Evolutionary conservation across 441 rosid species (phyloP).

Genomic region (Jatropha multifida): DNA sequence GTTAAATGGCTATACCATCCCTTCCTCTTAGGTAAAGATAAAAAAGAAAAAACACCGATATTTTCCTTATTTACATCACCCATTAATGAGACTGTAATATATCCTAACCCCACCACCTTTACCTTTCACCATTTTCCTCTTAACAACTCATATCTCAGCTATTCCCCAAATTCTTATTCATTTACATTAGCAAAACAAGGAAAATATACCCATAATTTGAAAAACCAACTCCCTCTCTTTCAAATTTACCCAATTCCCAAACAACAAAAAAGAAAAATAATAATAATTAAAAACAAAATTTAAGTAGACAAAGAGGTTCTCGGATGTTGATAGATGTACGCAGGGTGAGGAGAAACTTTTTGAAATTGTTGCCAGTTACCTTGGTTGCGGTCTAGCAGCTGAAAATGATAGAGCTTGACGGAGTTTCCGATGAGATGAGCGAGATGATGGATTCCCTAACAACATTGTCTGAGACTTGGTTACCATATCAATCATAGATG

Average conservation of each 20-base stretch:
- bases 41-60: constrained; percentile 12
- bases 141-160: constrained; percentile 7
- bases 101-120: constrained; percentile 6
- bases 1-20: constrained; percentile 38
- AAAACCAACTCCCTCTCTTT: constrained; percentile 19
- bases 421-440: constrained; percentile 59
- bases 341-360: constrained; percentile 25
- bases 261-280: constrained; percentile 10
- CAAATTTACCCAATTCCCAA: constrained; percentile 23
- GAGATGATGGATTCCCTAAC: constrained; percentile 58
- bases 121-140: constrained; percentile 12
- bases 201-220: constrained; percentile 28
- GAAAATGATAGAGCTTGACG: constrained; percentile 66
- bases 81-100: constrained; percentile 22
- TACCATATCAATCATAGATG: constrained; percentile 90
- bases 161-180: constrained; percentile 33
- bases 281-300: constrained; percentile 16
- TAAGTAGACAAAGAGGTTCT: constrained; percentile 24
- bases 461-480: constrained; percentile 66
- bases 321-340: constrained; percentile 18
- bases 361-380: constrained; percentile 35
- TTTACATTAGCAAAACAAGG: constrained; percentile 34
- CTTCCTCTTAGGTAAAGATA: constrained; percentile 8
- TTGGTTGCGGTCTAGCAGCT: constrained; percentile 51
- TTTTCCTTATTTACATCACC: constrained; percentile 33